These are phyloP conservation scores for Neurospora sp. DNA, from an alignment of 495 filamentous ascomycete genomes.

Conservation along the genomic window DNA sequence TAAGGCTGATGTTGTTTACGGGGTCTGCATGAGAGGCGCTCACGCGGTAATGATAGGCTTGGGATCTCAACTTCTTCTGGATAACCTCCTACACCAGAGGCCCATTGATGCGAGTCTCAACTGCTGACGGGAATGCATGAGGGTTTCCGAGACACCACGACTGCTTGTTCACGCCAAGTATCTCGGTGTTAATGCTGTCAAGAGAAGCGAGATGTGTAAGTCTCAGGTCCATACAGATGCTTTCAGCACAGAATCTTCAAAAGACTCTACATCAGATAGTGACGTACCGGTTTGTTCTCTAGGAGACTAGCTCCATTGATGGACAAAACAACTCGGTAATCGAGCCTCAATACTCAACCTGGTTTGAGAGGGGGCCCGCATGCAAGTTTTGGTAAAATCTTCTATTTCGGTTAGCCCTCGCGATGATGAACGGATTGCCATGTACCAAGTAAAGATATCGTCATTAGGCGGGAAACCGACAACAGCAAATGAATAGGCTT, in stretches of 20 bases:
- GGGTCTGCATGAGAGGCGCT: not conserved
- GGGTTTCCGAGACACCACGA: not conserved
- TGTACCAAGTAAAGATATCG: not conserved
- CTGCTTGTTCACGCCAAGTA: not conserved
- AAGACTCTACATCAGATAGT: not conserved
- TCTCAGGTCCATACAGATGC: not conserved
- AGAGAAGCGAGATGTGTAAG: not conserved
- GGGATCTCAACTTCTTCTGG: not conserved
- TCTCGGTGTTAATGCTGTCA: not conserved
- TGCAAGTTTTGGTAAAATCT: not conserved
- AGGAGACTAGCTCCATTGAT: not conserved
- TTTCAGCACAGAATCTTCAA: not conserved
- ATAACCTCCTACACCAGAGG: not conserved
- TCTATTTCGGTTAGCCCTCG: not conserved
- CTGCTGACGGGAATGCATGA: not conserved
- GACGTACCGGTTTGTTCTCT: not conserved
- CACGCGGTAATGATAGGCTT: not conserved
- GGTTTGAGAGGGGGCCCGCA: not conserved
- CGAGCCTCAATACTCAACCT: not conserved
- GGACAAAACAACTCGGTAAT: not conserved
- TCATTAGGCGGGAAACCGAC: not conserved
- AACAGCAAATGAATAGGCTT: not conserved
- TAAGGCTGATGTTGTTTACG: not conserved
- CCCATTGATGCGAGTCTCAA: not conserved
- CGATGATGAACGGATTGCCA: not conserved